Percentiles rank a stretch among this genome's conserved stretches.
Evolutionary conservation across 805 yeast species (phyloP).

Genomic region (Isabelozyma gotoi): DNA sequence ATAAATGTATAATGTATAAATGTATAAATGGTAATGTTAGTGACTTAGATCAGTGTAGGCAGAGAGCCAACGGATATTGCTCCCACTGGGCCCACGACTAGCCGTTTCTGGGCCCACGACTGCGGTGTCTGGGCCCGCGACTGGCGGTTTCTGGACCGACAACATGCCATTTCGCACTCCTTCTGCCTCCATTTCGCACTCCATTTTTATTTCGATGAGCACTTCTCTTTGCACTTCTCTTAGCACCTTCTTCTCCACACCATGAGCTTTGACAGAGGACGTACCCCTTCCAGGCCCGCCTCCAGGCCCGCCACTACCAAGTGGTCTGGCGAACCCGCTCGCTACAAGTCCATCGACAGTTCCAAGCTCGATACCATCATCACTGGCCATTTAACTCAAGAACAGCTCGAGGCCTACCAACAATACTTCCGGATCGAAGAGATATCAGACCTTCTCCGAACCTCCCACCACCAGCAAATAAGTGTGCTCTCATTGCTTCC

Average conservation of each 20-base stretch:
- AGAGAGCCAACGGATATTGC: too few species aligned
- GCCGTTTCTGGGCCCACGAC: too few species aligned
- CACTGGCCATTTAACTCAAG: constrained; percentile 50
- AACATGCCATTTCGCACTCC: too few species aligned
- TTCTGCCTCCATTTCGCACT: not conserved
- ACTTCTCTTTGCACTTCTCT: not conserved
- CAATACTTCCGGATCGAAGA: constrained; percentile 76
- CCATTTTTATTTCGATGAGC: not conserved
- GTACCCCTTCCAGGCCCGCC: not conserved
- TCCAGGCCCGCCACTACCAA: constrained; percentile 16
- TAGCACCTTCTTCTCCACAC: not conserved
- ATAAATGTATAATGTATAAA: too few species aligned
- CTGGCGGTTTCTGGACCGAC: too few species aligned
- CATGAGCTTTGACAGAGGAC: not conserved
- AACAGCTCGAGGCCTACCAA: constrained; percentile 77
- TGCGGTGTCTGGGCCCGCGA: too few species aligned
- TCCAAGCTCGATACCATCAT: constrained; percentile 32
- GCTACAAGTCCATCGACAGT: constrained; percentile 21
- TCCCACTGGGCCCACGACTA: too few species aligned
- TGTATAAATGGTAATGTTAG: too few species aligned
- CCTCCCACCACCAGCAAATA: constrained; percentile 21
- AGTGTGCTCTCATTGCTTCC: constrained; percentile 52
- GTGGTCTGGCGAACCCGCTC: constrained; percentile 33
- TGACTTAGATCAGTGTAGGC: too few species aligned
- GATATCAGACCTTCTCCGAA: constrained; percentile 57